Percentiles rank a stretch among this genome's conserved stretches.
These are phyloP conservation scores for Populus hybrid DNA, from an alignment of 441 rosid genomes.

Conservation along the genomic window DNA sequence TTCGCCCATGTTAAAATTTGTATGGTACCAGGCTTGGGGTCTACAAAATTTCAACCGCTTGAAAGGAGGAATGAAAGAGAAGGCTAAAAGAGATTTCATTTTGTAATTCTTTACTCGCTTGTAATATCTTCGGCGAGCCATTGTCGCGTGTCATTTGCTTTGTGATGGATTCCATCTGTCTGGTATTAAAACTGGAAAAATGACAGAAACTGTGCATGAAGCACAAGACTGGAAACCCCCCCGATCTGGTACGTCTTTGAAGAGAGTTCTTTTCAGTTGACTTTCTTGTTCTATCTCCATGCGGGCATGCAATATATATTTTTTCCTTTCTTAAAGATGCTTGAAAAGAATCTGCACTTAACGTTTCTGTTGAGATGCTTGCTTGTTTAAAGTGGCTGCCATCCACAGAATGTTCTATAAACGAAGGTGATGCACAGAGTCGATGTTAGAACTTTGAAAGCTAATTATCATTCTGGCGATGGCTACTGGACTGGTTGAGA, in stretches of 20 bases:
- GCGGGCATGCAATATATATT: background rate
- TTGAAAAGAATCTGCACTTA: background rate
- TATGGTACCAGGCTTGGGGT: slow-evolving; percentile 21
- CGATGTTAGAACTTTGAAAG: too few species aligned
- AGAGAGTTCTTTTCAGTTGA: background rate
- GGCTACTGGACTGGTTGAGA: too few species aligned
- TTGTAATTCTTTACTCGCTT: slow-evolving; percentile 22
- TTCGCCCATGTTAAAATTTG: slow-evolving; percentile 19
- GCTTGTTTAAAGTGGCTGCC: too few species aligned
- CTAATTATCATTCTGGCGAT: too few species aligned
- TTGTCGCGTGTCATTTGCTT: background rate
- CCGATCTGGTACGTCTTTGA: background rate
- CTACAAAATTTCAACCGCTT: slow-evolving; percentile 11
- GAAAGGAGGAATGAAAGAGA: slow-evolving; percentile 20
- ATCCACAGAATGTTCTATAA: too few species aligned
- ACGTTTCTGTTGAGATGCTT: background rate
- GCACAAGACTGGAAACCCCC: background rate
- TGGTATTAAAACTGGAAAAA: background rate
- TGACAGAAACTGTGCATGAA: background rate
- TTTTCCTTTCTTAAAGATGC: background rate
- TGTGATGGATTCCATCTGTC: background rate
- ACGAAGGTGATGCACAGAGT: too few species aligned
- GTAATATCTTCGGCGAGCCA: background rate
- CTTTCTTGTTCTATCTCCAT: background rate
- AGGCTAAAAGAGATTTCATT: slow-evolving; percentile 13